Evolutionary conservation across 2,329 filamentous ascomycete genomes (phyloP), one percentile per base, ranked within the genome.

Genomic region (Paraphaeosphaeria sporulosa): DNA sequence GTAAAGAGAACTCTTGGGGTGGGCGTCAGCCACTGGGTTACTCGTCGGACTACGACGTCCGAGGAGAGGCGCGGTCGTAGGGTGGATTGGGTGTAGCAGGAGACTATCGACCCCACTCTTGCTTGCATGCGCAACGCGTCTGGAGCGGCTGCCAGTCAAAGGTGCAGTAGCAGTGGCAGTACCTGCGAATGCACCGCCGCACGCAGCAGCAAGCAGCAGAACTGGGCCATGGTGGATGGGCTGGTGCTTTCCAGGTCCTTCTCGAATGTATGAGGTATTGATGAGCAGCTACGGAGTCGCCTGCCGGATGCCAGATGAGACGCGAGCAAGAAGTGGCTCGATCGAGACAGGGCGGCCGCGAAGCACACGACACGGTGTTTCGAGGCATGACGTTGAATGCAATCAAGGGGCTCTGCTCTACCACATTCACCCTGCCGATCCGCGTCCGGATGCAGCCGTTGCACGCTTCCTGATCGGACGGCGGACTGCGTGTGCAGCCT

Each of bases 401-500:
- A 8, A 13, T n/a, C 48, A 38, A 50, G 48, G 48, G 46, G 32
- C 32, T 50, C 48, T 38, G 48, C 48, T 38, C n/a, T 19, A 38
- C 30, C 2, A 17, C 48, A 36, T 50, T 50, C 48, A 50, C 48
- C 48, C 48, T 50, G 48, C 5, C 38, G 48, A 50, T 50, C 48
- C 9, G n/a, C 8, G n/a, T 17, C 48, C 48, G 12, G 17, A 53
- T 19, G 25, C 49, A 42, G 49, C 21, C 17, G 49, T 52, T 13
- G 49, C 32, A 32, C 46, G 25, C 6, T 25, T 17, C 54, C 53
- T 36, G 48, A 56, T 55, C 47, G 48, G 49, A 57, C 54, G 50
- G 50, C 32, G 38, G 40, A 51, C 27, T 48, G 25, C 54, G 40
- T 38, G 17, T 53, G 54, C 27, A 30, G 47, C 34, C 17, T 57